Evolutionary conservation across 306 rosid genomes (phyloP), one percentile per base, ranked within the genome.

Genomic region (Canavalia ensiformis): DNA sequence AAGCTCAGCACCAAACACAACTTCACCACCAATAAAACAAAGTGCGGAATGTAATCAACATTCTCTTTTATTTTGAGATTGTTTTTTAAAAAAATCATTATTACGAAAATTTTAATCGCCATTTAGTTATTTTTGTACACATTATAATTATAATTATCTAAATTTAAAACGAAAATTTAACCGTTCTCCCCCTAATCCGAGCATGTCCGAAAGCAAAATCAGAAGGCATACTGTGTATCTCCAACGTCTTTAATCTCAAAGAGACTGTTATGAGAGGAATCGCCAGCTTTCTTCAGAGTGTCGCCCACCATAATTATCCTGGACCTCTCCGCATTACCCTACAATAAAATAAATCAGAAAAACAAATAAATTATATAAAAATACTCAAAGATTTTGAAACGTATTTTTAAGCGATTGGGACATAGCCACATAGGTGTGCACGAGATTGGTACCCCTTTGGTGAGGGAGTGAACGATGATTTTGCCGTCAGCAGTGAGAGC

Each of bases 261-360:
- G 42, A 91, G 92, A 80, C 68, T 84, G 31, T 87, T 85, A 66
- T 79, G 92, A 62, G 94, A 88, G 0, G 94, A 85, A 79, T 86
- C 94, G 18, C 95, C 90, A 0, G 94, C 94, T 86, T 82, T 95
- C 88, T 91, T 95, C 91, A 95, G 86, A 55, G 93, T 90, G 84
- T 93, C 99, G 8, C 99, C 99, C 69, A 95, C 97, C 97, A 95
- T 91, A 55, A 95, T 81, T 78, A 95, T 93, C 88, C 97, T 89
- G 1, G 97, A 89, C 90, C 85, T 90, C 90, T 91, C 99, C 28
- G 97, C 99, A 88, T 95, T 91, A 50, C 97, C 95, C 97, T 95
- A 56, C 13, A 4, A 84, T 7, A 42, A 68, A 56, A 70, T 52
- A 6, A 46, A 47, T 30, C 75, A 76, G 3, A 49, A 7, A 37